Evolutionary conservation across 495 filamentous ascomycete genomes (phyloP).

Genomic region (Lophium mytilinum): DNA sequence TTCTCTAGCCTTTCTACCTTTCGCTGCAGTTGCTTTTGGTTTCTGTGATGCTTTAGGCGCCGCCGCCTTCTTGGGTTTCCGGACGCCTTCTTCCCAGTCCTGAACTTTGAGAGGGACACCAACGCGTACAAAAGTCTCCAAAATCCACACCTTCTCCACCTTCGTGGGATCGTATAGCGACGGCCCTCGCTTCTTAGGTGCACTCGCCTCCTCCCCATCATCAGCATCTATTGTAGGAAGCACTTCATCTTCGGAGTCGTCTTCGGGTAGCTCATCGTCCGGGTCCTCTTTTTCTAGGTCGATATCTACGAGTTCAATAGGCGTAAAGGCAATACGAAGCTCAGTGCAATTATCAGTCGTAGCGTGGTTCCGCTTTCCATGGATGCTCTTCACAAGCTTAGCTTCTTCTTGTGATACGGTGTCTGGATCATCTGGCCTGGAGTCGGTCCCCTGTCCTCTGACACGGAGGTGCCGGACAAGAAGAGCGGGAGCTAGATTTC

Average conservation of each 20-base stretch:
- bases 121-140: conserved; percentile 59
- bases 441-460: conserved; percentile 11
- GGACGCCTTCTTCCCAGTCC: conserved; percentile 63
- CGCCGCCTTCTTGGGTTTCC: conserved; percentile 41
- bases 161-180: conserved; percentile 59
- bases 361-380: conserved; percentile 57
- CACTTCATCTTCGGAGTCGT: conserved; percentile 39
- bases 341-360: conserved; percentile 70
- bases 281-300: conserved; percentile 49
- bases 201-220: conserved; percentile 18
- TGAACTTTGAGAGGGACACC: conserved; percentile 66
- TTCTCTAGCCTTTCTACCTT: conserved; percentile 9
- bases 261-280: conserved; percentile 35
- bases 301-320: conserved; percentile 65
- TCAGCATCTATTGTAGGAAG: conserved; percentile 26
- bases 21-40: conserved; percentile 10
- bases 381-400: conserved; percentile 50
- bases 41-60: conserved; percentile 17
- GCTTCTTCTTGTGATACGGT: conserved; percentile 39
- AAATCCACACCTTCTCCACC: conserved; percentile 65
- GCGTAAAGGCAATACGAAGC: conserved; percentile 67
- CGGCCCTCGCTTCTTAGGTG: conserved; percentile 48
- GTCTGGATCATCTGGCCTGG: conserved; percentile 31
- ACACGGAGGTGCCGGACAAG: conserved; percentile 56
- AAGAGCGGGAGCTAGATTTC: conserved; percentile 69